Base-by-base conservation (phyloP, 306 rosid genomes). In the Cucumis melo region DNA sequence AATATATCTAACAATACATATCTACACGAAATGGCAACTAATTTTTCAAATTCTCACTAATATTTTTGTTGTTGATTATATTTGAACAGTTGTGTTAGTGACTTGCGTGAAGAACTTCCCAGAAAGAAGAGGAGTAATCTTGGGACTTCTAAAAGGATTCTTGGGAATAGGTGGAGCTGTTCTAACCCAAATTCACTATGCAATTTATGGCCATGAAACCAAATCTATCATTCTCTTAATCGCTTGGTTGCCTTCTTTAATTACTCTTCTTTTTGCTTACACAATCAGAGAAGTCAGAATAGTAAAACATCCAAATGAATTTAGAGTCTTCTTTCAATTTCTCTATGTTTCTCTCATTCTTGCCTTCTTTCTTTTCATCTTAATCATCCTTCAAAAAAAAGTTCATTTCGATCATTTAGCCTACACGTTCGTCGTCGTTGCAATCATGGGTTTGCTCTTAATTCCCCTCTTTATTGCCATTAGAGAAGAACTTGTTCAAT, bases 71-170 rank as follows among this genome's bases (percentile, higher is more conserved):
- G 7, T 14, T 48, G 53, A 27, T 27, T 27, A 1, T 1, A 48
- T 5, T 48, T 48, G 17, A 51, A 56, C 61, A 36, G 86, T 76
- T 20, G 82, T 78, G 6, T 15, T 84, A 0, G 81, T 79, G 23
- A 38, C 88, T 0, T 59, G 83, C 16, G 83, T 87, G 54, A 87
- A 78, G 57, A 87, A 76, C 56, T 82, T 86, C 81, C 85, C 83
- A 2, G 85, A 84, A 27, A 80, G 83, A 27, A 41, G 89, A 21
- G 89, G 87, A 8, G 61, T 80, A 0, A 57, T 80, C 50, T 19
- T 86, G 24, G 89, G 90, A 3, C 32, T 84, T 34, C 76, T 80
- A 14, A 68, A 68, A 34, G 75, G 55, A 0, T 64, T 64, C 24
- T n/a, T 64, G 27, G 72, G 72, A 5, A 6, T 64, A 17, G 42